These are phyloP conservation scores for Dioscorea alata DNA, from an alignment of 106 monocot genomes.

Conservation along the genomic window DNA sequence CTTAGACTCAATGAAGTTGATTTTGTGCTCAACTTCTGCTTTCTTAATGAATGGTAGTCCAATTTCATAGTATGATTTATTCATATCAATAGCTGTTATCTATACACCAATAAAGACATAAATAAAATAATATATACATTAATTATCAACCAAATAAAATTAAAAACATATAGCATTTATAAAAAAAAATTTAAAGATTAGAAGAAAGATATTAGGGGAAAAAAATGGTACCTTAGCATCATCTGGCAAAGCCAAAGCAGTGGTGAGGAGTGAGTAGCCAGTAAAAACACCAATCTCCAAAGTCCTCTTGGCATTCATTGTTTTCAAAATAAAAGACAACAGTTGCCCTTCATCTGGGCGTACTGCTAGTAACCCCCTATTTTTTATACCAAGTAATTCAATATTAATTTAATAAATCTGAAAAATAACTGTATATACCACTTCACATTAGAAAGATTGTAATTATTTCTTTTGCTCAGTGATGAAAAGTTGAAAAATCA, in stretches of 20 bases:
- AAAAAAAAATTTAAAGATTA: too few relatives aligned
- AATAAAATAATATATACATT: too few relatives aligned
- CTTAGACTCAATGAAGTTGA: constrained; percentile 19
- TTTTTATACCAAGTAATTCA: not conserved
- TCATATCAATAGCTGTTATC: constrained; percentile 22
- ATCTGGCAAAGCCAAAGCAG: constrained; percentile 21
- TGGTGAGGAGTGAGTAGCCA: constrained; percentile 27
- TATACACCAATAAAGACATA: not conserved
- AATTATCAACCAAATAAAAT: too few relatives aligned
- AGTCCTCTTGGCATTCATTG: constrained; percentile 21
- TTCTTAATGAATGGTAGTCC: constrained; percentile 24
- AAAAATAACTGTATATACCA: too few relatives aligned
- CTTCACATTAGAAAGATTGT: too few relatives aligned
- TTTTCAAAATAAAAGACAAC: constrained; percentile 18
- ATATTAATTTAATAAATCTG: too few relatives aligned
- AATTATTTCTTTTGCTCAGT: too few relatives aligned
- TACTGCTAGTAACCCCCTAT: not conserved
- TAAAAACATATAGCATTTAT: too few relatives aligned
- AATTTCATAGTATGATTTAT: constrained; percentile 13
- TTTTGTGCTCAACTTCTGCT: constrained; percentile 28
- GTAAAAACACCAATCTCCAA: constrained; percentile 32
- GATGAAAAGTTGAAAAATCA: too few relatives aligned
- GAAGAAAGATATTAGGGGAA: not conserved
- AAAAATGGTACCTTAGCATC: constrained; percentile 13
- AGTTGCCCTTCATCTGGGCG: constrained; percentile 34